Percentiles rank a stretch among this genome's conserved stretches.
Conservation (phyloP, 495 filamentous ascomycete genomes). For the Tuber calosporum region DNA sequence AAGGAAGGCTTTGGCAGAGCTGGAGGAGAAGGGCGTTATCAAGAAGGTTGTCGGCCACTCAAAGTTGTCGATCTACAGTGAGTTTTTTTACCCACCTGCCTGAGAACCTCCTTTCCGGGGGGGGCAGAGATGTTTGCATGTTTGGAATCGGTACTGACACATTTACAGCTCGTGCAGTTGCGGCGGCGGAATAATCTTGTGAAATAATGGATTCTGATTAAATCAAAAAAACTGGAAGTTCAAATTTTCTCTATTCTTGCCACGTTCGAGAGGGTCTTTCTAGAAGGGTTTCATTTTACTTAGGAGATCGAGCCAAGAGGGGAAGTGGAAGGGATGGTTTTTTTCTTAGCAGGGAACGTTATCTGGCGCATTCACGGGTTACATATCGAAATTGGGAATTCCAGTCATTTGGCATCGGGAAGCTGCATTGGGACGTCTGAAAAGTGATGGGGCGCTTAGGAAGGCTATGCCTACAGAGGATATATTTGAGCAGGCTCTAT, state of each 20-base stretch:
- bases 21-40: constrained; percentile 97
- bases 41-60: constrained; percentile 96
- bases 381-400: background rate
- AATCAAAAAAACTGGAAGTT: constrained; percentile 34
- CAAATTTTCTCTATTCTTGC: constrained; percentile 21
- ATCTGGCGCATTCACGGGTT: constrained; percentile 2
- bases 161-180: constrained; percentile 54
- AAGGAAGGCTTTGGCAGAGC: constrained; percentile 76
- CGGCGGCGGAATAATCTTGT: constrained; percentile 50
- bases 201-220: constrained; percentile 31
- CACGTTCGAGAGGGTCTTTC: background rate
- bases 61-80: constrained; percentile 98
- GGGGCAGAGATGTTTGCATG: background rate
- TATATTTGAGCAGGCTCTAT: background rate
- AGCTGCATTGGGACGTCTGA: background rate
- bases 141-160: constrained; percentile 43
- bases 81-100: constrained; percentile 45
- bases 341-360: background rate
- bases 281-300: background rate
- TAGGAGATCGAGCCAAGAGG: background rate
- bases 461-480: background rate
- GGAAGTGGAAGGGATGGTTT: background rate
- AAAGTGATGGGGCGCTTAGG: background rate
- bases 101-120: background rate
- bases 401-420: background rate